Evolutionary conservation across 208 protist genomes (phyloP).

Genomic region (Leishmania gerbilli): DNA sequence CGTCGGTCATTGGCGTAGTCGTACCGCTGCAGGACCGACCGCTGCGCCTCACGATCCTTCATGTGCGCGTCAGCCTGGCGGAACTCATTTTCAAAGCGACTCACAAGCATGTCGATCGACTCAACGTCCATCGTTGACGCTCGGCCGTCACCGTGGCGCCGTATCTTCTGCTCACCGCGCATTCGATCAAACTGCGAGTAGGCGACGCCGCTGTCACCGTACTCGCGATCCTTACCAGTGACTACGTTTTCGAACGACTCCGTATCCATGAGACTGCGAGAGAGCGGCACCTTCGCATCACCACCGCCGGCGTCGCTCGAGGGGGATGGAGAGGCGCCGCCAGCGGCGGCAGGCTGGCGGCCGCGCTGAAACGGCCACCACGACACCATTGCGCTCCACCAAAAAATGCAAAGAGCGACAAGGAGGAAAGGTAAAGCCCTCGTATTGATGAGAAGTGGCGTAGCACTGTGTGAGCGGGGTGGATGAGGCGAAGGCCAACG

Average conservation of each 20-base stretch:
- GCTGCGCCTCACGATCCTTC: slow-evolving; percentile 33
- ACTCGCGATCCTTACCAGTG: slow-evolving; percentile 21
- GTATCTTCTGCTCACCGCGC: slow-evolving; percentile 33
- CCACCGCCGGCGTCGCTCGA: not conserved
- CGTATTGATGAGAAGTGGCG: not conserved
- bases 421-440: not conserved
- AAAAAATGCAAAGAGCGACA: not conserved
- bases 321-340: slow-evolving; percentile 1
- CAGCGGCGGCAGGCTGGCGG: not conserved
- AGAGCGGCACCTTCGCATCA: slow-evolving; percentile 3
- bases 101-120: slow-evolving; percentile 62
- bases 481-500: not conserved
- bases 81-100: slow-evolving; percentile 61
- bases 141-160: slow-evolving; percentile 44
- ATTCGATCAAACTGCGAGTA: slow-evolving; percentile 35
- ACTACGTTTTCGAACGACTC: slow-evolving; percentile 9
- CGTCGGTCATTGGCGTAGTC: slow-evolving; percentile 78
- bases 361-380: slow-evolving; percentile 33
- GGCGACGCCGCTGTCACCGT: slow-evolving; percentile 31
- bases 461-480: not conserved
- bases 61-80: slow-evolving; percentile 54
- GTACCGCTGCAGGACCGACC: slow-evolving; percentile 45
- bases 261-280: slow-evolving; percentile 18
- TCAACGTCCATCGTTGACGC: slow-evolving; percentile 58
- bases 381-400: slow-evolving; percentile 9